Conservation (phyloP, 257 asterid species). For the Gentiana dahurica region DNA sequence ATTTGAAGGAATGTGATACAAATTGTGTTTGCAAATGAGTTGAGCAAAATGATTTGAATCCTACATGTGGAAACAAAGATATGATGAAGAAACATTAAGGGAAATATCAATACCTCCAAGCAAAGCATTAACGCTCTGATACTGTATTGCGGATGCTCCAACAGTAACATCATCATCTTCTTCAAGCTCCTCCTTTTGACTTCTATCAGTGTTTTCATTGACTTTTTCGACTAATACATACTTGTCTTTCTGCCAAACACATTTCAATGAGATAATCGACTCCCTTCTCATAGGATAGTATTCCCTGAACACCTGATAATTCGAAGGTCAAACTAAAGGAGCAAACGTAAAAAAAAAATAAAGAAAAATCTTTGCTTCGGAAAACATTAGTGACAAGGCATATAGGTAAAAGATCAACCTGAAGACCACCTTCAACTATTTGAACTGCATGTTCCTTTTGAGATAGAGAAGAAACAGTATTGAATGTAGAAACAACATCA, state of each 20-base stretch:
- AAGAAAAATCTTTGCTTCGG: not conserved
- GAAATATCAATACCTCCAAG: conserved; percentile 58
- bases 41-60: not conserved
- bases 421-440: conserved; percentile 61
- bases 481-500: conserved; percentile 59
- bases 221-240: conserved; percentile 46
- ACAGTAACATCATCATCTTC: conserved; percentile 25
- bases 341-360: not conserved
- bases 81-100: not conserved
- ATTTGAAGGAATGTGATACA: not conserved
- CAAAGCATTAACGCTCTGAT: conserved; percentile 49
- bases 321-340: not conserved
- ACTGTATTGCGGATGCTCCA: conserved; percentile 34
- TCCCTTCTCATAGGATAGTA: conserved; percentile 62
- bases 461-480: conserved; percentile 50
- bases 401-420: conserved; percentile 29
- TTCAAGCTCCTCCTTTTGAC: conserved; percentile 23
- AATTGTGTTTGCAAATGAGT: not conserved
- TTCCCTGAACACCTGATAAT: conserved; percentile 66
- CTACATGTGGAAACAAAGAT: not conserved
- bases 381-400: not conserved
- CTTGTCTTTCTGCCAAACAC: conserved; percentile 68
- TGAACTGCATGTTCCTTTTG: conserved; percentile 63
- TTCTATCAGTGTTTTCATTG: conserved; percentile 26
- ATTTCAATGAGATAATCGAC: conserved; percentile 33